Percentiles rank a stretch among this genome's conserved stretches.
Conservation (phyloP, 345 rosid species). For the Eucalyptus polybractea region DNA sequence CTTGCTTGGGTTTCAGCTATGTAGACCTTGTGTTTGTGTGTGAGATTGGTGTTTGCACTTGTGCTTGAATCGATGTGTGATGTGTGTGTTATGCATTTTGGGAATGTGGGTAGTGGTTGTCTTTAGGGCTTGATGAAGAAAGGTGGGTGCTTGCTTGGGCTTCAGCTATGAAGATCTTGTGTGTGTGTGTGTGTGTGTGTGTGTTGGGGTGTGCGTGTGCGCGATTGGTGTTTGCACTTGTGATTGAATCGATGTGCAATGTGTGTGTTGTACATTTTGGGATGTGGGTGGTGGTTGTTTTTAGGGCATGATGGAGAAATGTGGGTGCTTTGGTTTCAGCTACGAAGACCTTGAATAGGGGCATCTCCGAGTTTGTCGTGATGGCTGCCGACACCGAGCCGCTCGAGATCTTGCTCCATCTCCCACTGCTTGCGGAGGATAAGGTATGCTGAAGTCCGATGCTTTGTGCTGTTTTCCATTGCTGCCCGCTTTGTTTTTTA, state of each 20-base stretch:
- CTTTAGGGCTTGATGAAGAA: background rate
- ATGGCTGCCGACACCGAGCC: constrained; percentile 91
- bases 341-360: constrained; percentile 88
- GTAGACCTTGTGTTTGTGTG: constrained; percentile 26
- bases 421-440: constrained; percentile 91
- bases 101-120: background rate
- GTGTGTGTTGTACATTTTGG: background rate
- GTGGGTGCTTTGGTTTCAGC: constrained; percentile 26
- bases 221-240: background rate
- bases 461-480: constrained; percentile 10
- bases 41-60: background rate
- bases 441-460: constrained; percentile 39
- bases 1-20: constrained; percentile 39
- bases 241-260: background rate
- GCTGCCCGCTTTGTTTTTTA: constrained; percentile 61
- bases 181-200: background rate
- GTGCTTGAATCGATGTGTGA: background rate
- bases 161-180: constrained; percentile 77
- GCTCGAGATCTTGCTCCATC: constrained; percentile 91
- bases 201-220: too few species aligned
- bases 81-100: background rate
- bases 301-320: background rate
- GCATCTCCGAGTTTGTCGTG: constrained; percentile 84
- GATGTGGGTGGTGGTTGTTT: background rate
- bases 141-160: background rate